A percentile compares a stretch with the other conserved stretches of the same genome.
Evolutionary conservation across 371 early-diverging fungal genomes (phyloP).

Genomic region (Mucor saturninus): DNA sequence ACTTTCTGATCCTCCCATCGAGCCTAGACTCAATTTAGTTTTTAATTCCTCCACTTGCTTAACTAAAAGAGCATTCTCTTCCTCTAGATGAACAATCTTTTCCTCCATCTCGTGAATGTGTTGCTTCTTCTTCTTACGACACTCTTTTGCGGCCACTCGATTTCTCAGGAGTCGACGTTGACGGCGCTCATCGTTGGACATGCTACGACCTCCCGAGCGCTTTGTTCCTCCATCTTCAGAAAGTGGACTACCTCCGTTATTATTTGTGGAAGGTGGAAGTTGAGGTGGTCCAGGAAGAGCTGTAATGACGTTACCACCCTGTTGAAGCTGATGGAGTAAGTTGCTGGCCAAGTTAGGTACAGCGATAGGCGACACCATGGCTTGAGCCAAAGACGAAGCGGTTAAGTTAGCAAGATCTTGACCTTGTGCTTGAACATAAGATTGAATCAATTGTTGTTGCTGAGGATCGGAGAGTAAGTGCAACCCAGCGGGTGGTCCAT

Average conservation of each 20-base stretch:
- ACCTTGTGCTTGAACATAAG: constrained; percentile 48
- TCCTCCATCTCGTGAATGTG: constrained; percentile 77
- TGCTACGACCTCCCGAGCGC: constrained; percentile 43
- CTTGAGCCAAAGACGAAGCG: constrained; percentile 55
- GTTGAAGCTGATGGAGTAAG: constrained; percentile 42
- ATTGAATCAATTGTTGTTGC: constrained; percentile 49
- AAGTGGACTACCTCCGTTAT: constrained; percentile 7
- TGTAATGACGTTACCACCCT: constrained; percentile 51
- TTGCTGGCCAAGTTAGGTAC: constrained; percentile 41
- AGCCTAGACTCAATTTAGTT: constrained; percentile 63
- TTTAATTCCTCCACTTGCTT: constrained; percentile 72
- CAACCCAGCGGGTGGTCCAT: constrained; percentile 29
- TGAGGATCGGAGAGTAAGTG: constrained; percentile 37
- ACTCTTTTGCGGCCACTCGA: constrained; percentile 82
- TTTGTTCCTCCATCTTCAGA: constrained; percentile 21
- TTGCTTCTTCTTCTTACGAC: constrained; percentile 83
- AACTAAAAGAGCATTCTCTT: constrained; percentile 63
- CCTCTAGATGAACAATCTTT: constrained; percentile 64
- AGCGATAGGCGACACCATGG: constrained; percentile 57
- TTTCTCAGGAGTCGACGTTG: constrained; percentile 78
- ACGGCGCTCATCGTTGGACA: constrained; percentile 74
- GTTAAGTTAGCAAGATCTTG: constrained; percentile 52
- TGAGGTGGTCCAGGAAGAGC: constrained; percentile 52
- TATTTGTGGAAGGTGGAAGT: constrained; percentile 11
- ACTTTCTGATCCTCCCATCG: constrained; percentile 64